phyloP scores from a whole-genome alignment of 192 early-diverging fungal genomes.

The Chytriomyces confervae region DNA sequence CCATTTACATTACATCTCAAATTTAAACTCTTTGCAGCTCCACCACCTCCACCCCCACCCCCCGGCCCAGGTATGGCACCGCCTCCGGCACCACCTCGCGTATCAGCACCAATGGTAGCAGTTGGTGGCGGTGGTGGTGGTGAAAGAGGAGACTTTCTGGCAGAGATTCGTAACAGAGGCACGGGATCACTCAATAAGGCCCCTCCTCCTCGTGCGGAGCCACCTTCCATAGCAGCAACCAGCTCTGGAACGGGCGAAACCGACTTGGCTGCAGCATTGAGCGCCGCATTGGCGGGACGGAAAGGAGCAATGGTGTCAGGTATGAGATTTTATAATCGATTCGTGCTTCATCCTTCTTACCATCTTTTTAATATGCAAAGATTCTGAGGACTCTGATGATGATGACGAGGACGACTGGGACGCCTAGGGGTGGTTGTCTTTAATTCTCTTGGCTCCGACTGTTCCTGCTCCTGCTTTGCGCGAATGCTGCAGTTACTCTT shows the following conservation, averaged over 20 bases:
- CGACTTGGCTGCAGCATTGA: constrained; percentile 47
- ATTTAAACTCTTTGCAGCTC: neutral
- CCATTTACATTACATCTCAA: neutral
- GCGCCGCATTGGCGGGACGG: constrained; percentile 32
- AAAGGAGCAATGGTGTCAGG: constrained; percentile 36
- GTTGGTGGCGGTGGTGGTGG: neutral
- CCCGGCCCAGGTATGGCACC: neutral
- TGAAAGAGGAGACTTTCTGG: constrained; percentile 36
- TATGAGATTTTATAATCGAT: constrained; percentile 1
- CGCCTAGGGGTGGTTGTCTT: no score
- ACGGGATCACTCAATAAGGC: constrained; percentile 38
- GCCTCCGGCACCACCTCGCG: neutral
- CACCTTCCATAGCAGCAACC: constrained; percentile 21
- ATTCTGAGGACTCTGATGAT: constrained; percentile 46
- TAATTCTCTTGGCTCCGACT: no score
- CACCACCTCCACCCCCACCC: constrained; percentile 39
- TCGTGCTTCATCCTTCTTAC: neutral
- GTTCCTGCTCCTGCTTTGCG: no score
- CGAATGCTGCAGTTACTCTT: no score
- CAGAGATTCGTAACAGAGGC: constrained; percentile 41
- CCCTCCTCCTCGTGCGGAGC: neutral
- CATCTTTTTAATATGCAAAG: constrained; percentile 29
- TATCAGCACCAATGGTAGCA: neutral
- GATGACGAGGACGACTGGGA: constrained; percentile 42
- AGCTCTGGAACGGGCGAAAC: constrained; percentile 12